Conservation (phyloP, 129 eudicot species). For the Flaveria ramosissima region DNA sequence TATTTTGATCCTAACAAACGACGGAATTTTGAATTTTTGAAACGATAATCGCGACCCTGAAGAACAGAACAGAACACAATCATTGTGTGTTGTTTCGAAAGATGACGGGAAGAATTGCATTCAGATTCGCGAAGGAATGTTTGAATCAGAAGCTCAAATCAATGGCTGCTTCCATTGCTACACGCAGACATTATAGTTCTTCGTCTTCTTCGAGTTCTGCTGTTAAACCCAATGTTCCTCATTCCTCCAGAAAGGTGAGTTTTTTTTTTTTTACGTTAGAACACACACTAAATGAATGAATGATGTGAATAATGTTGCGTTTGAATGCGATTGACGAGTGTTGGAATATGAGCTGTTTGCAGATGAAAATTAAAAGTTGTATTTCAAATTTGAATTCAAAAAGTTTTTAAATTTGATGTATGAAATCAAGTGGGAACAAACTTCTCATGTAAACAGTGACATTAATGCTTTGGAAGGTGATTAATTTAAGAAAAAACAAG, state of each 20-base stretch:
- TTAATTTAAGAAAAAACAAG: not conserved
- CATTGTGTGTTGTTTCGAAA: conserved; percentile 10
- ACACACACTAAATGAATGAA: too few relatives aligned
- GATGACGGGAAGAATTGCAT: conserved; percentile 49
- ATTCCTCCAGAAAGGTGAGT: conserved; percentile 56
- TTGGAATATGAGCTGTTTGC: too few relatives aligned
- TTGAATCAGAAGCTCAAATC: conserved; percentile 42
- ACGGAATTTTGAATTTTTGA: not conserved
- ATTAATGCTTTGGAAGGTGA: not conserved
- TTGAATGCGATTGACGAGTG: too few relatives aligned
- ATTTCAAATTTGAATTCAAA: too few relatives aligned
- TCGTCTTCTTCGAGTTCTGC: conserved; percentile 41
- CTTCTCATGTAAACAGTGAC: not conserved
- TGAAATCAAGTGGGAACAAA: conserved; percentile 7
- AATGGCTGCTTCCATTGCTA: conserved; percentile 19
- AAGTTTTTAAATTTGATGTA: not conserved
- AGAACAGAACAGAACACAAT: conserved; percentile 8
- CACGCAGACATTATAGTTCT: conserved; percentile 37
- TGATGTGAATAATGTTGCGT: too few relatives aligned
- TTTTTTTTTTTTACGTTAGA: not conserved
- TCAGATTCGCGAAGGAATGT: conserved; percentile 39
- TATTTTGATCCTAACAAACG: conserved; percentile 19
- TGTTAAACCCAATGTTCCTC: conserved; percentile 53
- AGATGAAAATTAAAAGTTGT: too few relatives aligned
- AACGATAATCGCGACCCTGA: conserved; percentile 13